Percentiles rank a stretch among this genome's conserved stretches.
These are phyloP conservation scores for Wickerhamomyces xylosicus DNA, from an alignment of 805 yeast species.

Conservation along the genomic window DNA sequence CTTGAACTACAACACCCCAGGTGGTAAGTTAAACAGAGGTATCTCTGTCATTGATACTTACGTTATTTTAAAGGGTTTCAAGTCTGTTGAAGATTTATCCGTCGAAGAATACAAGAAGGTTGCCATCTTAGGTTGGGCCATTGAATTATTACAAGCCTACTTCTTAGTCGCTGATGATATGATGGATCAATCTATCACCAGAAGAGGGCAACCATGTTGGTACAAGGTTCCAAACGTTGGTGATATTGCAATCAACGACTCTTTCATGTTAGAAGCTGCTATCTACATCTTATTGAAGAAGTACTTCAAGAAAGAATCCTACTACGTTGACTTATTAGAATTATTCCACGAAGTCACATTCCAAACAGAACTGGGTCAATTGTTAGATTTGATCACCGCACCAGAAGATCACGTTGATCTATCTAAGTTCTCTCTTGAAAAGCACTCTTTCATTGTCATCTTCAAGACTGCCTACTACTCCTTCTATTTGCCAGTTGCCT, in stretches of 20 bases:
- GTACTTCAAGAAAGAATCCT: constrained; percentile 71
- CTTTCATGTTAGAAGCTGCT: constrained; percentile 94
- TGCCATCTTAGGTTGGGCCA: constrained; percentile 89
- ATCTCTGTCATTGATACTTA: constrained; percentile 91
- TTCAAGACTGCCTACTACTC: constrained; percentile 97
- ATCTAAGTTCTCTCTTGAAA: constrained; percentile 72
- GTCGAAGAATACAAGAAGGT: constrained; percentile 70
- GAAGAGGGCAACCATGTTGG: constrained; percentile 99
- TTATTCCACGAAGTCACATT: constrained; percentile 95
- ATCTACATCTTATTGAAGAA: constrained; percentile 83
- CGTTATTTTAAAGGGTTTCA: constrained; percentile 60
- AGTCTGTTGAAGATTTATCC: constrained; percentile 44
- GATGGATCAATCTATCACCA: constrained; percentile 94
- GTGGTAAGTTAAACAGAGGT: constrained; percentile 96
- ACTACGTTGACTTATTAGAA: constrained; percentile 85
- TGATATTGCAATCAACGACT: constrained; percentile 92
- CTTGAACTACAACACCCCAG: constrained; percentile 82
- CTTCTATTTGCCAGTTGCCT: constrained; percentile 93
- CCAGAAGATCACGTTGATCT: constrained; percentile 93
- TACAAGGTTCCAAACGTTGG: constrained; percentile 72
- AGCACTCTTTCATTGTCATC: constrained; percentile 91
- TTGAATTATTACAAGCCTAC: constrained; percentile 91
- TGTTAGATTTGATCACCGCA: constrained; percentile 90
- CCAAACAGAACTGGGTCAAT: constrained; percentile 96
- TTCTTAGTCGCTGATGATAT: constrained; percentile 97